phyloP scores from a whole-genome alignment of 1,139 yeast genomes.

The Candida mesenterica region DNA sequence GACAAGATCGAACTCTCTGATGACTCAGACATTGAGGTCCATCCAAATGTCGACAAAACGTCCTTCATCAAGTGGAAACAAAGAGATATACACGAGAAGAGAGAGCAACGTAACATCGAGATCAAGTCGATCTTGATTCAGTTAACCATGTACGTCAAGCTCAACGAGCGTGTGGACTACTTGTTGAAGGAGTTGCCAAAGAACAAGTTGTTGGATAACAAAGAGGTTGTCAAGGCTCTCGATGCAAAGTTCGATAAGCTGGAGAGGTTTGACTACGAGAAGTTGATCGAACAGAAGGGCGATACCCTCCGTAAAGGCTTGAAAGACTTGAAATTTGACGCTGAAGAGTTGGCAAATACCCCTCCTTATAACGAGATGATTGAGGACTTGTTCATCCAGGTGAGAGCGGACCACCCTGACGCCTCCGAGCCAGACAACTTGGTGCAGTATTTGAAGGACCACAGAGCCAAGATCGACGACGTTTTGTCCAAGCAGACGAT shows the following conservation, averaged over 20 bases:
- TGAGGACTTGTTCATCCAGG: constrained; percentile 78
- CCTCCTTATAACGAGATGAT: constrained; percentile 92
- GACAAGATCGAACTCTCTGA: constrained; percentile 94
- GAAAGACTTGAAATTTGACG: constrained; percentile 38
- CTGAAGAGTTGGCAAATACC: constrained; percentile 59
- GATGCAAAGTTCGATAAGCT: constrained; percentile 51
- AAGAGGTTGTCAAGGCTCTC: constrained; percentile 41
- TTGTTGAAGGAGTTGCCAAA: constrained; percentile 45
- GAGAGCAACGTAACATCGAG: constrained; percentile 74
- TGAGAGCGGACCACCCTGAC: constrained; percentile 56
- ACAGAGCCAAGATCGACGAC: constrained; percentile 65
- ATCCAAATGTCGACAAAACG: constrained; percentile 93
- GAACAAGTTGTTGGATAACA: constrained; percentile 40
- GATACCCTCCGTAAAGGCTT: constrained; percentile 42
- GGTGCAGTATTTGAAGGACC: constrained; percentile 50
- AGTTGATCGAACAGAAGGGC: constrained; percentile 36
- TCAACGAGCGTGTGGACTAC: constrained; percentile 70
- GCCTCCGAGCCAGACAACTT: constrained; percentile 45
- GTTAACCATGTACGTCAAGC: constrained; percentile 67
- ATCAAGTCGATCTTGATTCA: constrained; percentile 75
- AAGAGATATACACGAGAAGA: constrained; percentile 92
- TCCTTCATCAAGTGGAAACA: constrained; percentile 97
- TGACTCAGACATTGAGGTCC: constrained; percentile 95
- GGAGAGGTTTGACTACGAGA: constrained; percentile 52
- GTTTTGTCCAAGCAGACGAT: constrained; percentile 59